A percentile compares a stretch with the other conserved stretches of the same genome.
These are phyloP conservation scores for Mycena maculata DNA, from an alignment of 768 basidiomycete genomes.

Conservation along the genomic window DNA sequence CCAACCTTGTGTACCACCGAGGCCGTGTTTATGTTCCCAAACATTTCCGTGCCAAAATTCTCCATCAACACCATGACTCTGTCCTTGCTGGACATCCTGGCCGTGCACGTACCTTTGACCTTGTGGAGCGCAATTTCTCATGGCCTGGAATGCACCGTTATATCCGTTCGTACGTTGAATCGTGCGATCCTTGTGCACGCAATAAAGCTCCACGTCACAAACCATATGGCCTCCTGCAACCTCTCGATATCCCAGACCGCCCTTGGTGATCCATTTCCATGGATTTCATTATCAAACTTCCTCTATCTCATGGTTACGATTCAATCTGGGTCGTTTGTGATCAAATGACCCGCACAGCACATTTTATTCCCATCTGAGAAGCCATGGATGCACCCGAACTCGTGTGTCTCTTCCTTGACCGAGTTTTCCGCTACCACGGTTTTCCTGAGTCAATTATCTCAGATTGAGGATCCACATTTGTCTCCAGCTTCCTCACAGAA, in stretches of 20 bases:
- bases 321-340: constrained; percentile 47
- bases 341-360: constrained; percentile 14
- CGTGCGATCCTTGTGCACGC: constrained; percentile 49
- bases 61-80: too few species aligned
- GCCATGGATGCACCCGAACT: constrained; percentile 44
- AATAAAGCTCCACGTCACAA: constrained; percentile 39
- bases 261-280: constrained; percentile 54
- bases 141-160: background rate
- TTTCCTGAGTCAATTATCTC: constrained; percentile 34
- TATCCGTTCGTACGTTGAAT: too few species aligned
- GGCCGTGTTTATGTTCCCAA: background rate
- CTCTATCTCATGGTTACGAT: constrained; percentile 40
- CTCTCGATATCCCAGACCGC: constrained; percentile 46
- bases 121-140: background rate
- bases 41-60: background rate
- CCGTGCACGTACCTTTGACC: constrained; percentile 42
- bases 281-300: constrained; percentile 52
- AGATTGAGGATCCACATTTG: too few species aligned
- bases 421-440: too few species aligned
- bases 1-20: background rate
- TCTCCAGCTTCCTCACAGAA: too few species aligned
- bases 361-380: constrained; percentile 53
- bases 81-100: constrained; percentile 61
- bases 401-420: constrained; percentile 48
- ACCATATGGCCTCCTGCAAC: constrained; percentile 50